Evolutionary conservation across 352 stramenopile species (phyloP), one percentile per base, ranked within the genome.

Genomic region (Globisporangium cederbergense): DNA sequence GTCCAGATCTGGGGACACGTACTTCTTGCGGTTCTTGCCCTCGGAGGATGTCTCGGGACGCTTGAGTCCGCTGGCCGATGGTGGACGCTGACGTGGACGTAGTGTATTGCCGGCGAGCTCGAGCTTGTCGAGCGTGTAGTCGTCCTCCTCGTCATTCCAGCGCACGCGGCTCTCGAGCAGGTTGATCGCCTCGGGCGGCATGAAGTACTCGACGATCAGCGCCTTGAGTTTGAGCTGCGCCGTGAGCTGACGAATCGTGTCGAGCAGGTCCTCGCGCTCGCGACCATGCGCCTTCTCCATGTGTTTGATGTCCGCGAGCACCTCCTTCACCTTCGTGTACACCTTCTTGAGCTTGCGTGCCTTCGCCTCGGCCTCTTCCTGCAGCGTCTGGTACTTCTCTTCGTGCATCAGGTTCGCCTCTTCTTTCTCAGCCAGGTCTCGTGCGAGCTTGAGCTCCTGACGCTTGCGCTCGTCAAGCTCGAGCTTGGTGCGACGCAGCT

Each of bases 311-410:
- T 99, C 97, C 6, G 70, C 70, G 57, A 98, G 82, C 7, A 88
- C 88, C 43, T 95, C 86, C 60, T 98, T 96, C 55, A 98, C 81
- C 60, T 93, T 91, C 6, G 72, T 79, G 59, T 90, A 98, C 18
- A 99, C 78, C 65, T 98, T 98, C 64, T 98, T 98, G 38, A 99
- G 81, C 71, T 99, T 99, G 10, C 93, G 93, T 0, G 96, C 97
- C 71, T 99, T 99, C 1, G 86, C 92, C 51, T 98, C 87, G 6
- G 97, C 93, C 68, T 99, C 94, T 67, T 98, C 96, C 56, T 98
- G 80, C 13, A 97, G 61, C 3, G 86, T 90, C 62, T 89, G 79
- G 66, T 92, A 93, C 67, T 94, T 86, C 55, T 98, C 94, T 67
- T 98, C 90, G 8, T 96, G 78, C 74, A 97, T 87, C 14, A 98